phyloP scores from a whole-genome alignment of 495 filamentous ascomycete species.

The Pyrenula aspistea region DNA sequence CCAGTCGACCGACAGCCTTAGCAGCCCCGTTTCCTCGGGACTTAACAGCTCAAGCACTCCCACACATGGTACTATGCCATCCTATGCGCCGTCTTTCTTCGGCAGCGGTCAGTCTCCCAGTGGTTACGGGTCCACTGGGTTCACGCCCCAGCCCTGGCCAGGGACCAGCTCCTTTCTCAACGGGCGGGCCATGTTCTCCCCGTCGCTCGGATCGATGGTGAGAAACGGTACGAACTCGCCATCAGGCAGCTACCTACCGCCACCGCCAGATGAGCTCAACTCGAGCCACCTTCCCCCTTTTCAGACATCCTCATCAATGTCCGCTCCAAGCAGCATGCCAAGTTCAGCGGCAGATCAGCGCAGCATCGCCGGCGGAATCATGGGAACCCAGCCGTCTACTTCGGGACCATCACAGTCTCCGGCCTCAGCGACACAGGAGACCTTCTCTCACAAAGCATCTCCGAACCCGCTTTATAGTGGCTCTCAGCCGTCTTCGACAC shows the following conservation, averaged over 20 bases:
- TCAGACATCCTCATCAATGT: conserved; percentile 37
- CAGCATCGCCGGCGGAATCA: neutral
- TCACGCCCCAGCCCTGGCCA: conserved; percentile 28
- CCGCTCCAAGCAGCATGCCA: conserved; percentile 26
- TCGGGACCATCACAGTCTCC: conserved; percentile 49
- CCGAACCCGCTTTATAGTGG: conserved; percentile 44
- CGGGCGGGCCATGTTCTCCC: conserved; percentile 42
- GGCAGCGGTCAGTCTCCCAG: conserved; percentile 25
- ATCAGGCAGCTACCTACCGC: conserved; percentile 28
- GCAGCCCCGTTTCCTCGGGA: conserved; percentile 48
- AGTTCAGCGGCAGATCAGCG: conserved; percentile 18
- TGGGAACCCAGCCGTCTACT: conserved; percentile 17
- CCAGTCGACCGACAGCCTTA: conserved; percentile 43
- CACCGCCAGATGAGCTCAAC: conserved; percentile 50
- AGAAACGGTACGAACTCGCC: conserved; percentile 40
- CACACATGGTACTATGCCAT: conserved; percentile 32
- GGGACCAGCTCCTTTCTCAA: conserved; percentile 26
- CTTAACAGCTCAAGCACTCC: conserved; percentile 41
- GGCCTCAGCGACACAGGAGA: conserved; percentile 44
- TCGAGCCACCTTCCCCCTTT: conserved; percentile 36
- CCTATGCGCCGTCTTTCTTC: conserved; percentile 31
- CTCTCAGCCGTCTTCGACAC: conserved; percentile 48
- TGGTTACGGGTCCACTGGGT: conserved; percentile 38
- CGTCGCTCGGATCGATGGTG: conserved; percentile 31
- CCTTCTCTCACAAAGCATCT: conserved; percentile 46